Base-by-base conservation (phyloP, 768 basidiomycete species). In the Leccinum olivaceopallidum region DNA sequence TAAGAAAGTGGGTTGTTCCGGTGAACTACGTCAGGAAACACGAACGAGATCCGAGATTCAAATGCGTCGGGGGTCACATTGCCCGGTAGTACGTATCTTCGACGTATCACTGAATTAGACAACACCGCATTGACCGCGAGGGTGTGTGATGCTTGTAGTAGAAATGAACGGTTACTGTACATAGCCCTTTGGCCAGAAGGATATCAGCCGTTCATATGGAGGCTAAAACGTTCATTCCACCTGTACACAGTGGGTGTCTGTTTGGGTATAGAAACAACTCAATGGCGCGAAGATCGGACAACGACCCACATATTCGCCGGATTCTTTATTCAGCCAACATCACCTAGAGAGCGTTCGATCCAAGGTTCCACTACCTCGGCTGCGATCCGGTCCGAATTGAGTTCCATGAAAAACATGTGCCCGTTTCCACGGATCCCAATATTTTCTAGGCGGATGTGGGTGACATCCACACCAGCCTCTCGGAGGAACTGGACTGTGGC, bases 391-490 rank as follows among this genome's bases (percentile, higher is more conserved):
- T 78, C 58, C 10, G 70, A 76, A 64, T 84, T 84, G 59, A 74
- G 77, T 58, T 84, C 83, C 79, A 84, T 80, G 61, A 83, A 83
- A 72, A 84, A 78, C 78, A 84, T 78, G 69, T 84, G 83, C 2
- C 80, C 83, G 63, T 84, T 84, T 48, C 83, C 83, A 55, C 70
- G 76, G 24, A 84, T 79, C 8, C 82, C 83, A 2, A 80, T 62
- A 32, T 75, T 73, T n/a, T 67, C 70, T 18, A 84, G 65, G 16
- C 69, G 69, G 42, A 80, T 65, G 61, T 80, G 77, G 16, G 78
- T 71, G 6, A 82, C 80, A 18, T 68, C 56, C 20, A 83, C 80
- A 0, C 82, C 83, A 0, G 79, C 83, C 53, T 79, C 75, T 24
- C 55, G 62, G 57, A 84, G 67, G 65, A 75, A 84, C 32, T 75